These are phyloP conservation scores for Diaporthe vaccinii DNA, from an alignment of 2,329 filamentous ascomycete species.

Conservation along the genomic window DNA sequence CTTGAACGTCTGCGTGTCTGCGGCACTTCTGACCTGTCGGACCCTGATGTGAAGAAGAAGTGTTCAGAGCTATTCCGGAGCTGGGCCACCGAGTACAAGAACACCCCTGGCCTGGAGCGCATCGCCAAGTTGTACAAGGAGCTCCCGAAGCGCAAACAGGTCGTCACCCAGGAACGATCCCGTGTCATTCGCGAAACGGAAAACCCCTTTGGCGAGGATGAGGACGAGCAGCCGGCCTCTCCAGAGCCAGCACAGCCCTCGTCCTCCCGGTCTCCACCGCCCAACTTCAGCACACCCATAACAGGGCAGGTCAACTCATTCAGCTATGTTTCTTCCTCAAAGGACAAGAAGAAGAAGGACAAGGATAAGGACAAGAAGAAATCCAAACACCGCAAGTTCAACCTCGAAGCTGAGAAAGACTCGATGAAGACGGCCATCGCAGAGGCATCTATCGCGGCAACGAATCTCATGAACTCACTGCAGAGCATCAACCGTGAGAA, in stretches of 20 bases:
- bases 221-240: conserved; percentile 64
- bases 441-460: conserved; percentile 89
- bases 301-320: conserved; percentile 55
- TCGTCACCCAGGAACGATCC: conserved; percentile 81
- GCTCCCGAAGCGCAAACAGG: conserved; percentile 77
- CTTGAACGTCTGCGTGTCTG: conserved; percentile 92
- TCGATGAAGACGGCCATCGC: conserved; percentile 91
- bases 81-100: conserved; percentile 88
- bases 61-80: conserved; percentile 87
- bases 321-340: conserved; percentile 54
- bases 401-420: conserved; percentile 88
- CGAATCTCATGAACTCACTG: conserved; percentile 87
- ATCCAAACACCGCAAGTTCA: conserved; percentile 76
- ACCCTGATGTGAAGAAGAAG: conserved; percentile 88
- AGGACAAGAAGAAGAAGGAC: conserved; percentile 62
- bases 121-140: conserved; percentile 85
- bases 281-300: conserved; percentile 39
- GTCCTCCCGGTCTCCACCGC: conserved; percentile 46
- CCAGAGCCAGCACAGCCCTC: conserved; percentile 45
- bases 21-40: conserved; percentile 86
- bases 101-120: conserved; percentile 82
- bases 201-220: conserved; percentile 77
- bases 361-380: conserved; percentile 64
- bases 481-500: conserved; percentile 92
- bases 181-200: conserved; percentile 87